Evolutionary conservation across 176 grass and related monocot genomes (phyloP).

Genomic region (Oryza meridionalis): DNA sequence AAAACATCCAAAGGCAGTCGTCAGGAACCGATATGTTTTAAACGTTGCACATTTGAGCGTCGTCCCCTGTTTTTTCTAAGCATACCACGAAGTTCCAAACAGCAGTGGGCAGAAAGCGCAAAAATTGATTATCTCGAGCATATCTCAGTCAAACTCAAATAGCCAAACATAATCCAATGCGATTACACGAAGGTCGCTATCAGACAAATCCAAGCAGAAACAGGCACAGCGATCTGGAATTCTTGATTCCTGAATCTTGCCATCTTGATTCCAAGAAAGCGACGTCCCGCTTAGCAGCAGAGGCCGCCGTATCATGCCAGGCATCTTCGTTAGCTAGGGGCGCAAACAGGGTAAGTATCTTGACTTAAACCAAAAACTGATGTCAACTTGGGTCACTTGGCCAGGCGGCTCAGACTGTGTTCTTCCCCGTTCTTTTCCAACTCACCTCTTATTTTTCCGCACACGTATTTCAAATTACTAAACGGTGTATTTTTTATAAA

Average conservation of each 20-base stretch:
- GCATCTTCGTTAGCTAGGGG: constrained; percentile 14
- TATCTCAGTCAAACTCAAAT: neutral
- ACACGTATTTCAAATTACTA: too few relatives aligned
- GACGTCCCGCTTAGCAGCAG: neutral
- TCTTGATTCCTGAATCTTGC: neutral
- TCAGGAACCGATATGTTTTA: neutral
- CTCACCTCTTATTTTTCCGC: too few relatives aligned
- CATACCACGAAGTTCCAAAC: too few relatives aligned
- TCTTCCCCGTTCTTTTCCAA: too few relatives aligned
- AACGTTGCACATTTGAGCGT: neutral
- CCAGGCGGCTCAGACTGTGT: too few relatives aligned
- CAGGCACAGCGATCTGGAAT: neutral
- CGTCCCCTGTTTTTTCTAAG: too few relatives aligned
- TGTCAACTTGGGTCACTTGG: neutral
- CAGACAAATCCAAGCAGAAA: constrained; percentile 16
- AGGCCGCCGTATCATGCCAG: neutral
- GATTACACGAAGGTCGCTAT: neutral
- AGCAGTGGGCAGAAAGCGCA: neutral
- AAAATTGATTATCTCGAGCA: neutral
- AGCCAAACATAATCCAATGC: neutral
- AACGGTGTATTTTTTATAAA: too few relatives aligned
- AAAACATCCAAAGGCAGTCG: neutral
- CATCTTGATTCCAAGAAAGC: neutral
- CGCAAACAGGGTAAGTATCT: neutral
- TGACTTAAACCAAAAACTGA: neutral